Conservation (phyloP, 2,329 filamentous ascomycete species). For the Ceratocystis ficicola region DNA sequence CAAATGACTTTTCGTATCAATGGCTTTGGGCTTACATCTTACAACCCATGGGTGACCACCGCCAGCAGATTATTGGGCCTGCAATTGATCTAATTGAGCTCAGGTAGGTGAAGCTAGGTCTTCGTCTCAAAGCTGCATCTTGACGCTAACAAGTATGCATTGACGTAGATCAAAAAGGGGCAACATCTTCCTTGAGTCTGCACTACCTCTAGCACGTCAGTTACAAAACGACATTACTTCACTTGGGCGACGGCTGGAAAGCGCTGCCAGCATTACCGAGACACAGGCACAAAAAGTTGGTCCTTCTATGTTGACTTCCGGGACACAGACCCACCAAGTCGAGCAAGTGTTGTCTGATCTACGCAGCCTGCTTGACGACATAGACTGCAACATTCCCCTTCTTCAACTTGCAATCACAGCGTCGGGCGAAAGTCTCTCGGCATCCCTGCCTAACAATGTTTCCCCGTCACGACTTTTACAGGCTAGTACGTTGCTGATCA, state of each 20-base stretch:
- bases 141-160: not conserved
- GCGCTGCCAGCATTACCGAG: conserved; percentile 40
- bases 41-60: conserved; percentile 7
- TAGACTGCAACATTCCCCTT: conserved; percentile 82
- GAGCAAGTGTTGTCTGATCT: conserved; percentile 62
- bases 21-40: not conserved
- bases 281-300: not conserved
- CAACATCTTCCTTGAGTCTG: conserved; percentile 60
- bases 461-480: conserved; percentile 85
- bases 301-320: not conserved
- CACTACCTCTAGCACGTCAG: conserved; percentile 68
- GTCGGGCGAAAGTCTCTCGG: conserved; percentile 76
- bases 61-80: conserved; percentile 62
- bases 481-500: conserved; percentile 79
- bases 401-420: conserved; percentile 91
- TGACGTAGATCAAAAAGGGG: conserved; percentile 38
- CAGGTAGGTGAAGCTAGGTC: conserved; percentile 44
- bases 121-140: not conserved
- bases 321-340: conserved; percentile 44
- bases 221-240: conserved; percentile 72
- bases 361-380: conserved; percentile 58
- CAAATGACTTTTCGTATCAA: not conserved
- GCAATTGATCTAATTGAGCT: conserved; percentile 87
- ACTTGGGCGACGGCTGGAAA: conserved; percentile 62
- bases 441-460: conserved; percentile 65